Evolutionary conservation across 1,139 yeast genomes (phyloP), one percentile per base, ranked within the genome.

Genomic region (Suhomyces taliae): DNA sequence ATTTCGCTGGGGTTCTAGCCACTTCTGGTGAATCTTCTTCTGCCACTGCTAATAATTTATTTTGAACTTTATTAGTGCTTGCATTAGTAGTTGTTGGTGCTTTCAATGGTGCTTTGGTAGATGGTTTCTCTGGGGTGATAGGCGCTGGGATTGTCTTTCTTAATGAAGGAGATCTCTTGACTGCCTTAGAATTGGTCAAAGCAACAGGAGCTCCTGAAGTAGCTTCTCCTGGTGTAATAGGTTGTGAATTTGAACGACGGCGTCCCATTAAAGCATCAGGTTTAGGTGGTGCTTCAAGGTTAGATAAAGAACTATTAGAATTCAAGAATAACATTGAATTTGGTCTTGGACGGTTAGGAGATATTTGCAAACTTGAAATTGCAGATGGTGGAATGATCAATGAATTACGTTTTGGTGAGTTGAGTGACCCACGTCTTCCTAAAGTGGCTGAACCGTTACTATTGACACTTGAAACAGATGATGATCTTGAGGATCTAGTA

Each of bases 231-330:
- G 58, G 57, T 37, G 47, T 53, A 31, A 59, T 57, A 27, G 78
- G 78, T 47, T 71, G 76, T 1, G 78, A 72, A 49, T 67, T 71
- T 3, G 78, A 69, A 45, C 78, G 61, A 32, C 68, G 62, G 24
- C 77, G 64, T 2, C 67, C 66, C 2, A 47, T 48, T 0, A 53
- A 51, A 2, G 59, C 44, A 1, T 52, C 44, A 4, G 32, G 39
- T 15, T 41, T 36, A 33, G 32, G 36, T 32, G 33, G 43, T 12
- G 33, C 47, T 26, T 55, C 59, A 40, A 54, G 46, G 27, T 47
- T 55, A 6, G 66, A 49, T 24, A 62, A 50, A 2, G 66, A 60
- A n/a, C 57, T 56, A 40, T 60, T 61, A 2, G 58, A 40, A 45
- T 61, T 59, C 46, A 62, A 44, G 43, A 62, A 67, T 7, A 70